These are phyloP conservation scores for Rhodotorula sp. DNA, from an alignment of 1,284 basidiomycete species.

Conservation along the genomic window DNA sequence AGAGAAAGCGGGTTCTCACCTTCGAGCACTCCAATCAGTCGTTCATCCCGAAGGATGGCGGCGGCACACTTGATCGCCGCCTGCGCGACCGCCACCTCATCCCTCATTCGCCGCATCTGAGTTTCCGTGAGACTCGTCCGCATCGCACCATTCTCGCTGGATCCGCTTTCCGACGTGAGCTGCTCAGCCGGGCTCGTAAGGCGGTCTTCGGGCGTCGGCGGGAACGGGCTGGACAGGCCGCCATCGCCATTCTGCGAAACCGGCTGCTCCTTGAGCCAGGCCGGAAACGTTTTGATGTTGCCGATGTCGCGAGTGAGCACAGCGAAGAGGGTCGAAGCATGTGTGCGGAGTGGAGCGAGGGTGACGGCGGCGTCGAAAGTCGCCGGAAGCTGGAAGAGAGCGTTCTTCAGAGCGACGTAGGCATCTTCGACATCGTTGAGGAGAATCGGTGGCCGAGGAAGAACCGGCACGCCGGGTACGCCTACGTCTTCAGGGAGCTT, in stretches of 20 bases:
- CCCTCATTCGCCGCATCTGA: slow-evolving; percentile 34
- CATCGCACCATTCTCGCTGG: background rate
- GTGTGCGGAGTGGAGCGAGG: slow-evolving; percentile 17
- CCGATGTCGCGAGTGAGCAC: slow-evolving; percentile 30
- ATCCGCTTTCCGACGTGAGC: background rate
- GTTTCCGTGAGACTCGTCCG: slow-evolving; percentile 25
- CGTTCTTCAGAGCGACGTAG: slow-evolving; percentile 25
- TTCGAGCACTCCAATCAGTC: slow-evolving; percentile 6
- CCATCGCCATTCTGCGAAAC: background rate
- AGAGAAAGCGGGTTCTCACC: slow-evolving; percentile 9
- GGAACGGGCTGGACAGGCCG: background rate
- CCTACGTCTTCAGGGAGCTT: background rate
- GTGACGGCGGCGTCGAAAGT: slow-evolving; percentile 1
- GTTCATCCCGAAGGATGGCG: slow-evolving; percentile 2
- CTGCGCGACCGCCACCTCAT: slow-evolving; percentile 36
- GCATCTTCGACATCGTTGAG: slow-evolving; percentile 34
- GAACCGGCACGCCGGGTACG: background rate
- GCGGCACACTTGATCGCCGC: slow-evolving; percentile 26
- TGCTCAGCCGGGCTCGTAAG: background rate
- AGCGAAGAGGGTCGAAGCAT: background rate
- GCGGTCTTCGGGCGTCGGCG: background rate
- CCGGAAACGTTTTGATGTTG: slow-evolving; percentile 31
- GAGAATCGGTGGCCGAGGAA: slow-evolving; percentile 1
- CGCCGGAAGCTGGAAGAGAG: slow-evolving; percentile 20
- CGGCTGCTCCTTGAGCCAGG: slow-evolving; percentile 6